These are phyloP conservation scores for Lavandula angustifolia DNA, from an alignment of 257 asterid species.

Conservation along the genomic window DNA sequence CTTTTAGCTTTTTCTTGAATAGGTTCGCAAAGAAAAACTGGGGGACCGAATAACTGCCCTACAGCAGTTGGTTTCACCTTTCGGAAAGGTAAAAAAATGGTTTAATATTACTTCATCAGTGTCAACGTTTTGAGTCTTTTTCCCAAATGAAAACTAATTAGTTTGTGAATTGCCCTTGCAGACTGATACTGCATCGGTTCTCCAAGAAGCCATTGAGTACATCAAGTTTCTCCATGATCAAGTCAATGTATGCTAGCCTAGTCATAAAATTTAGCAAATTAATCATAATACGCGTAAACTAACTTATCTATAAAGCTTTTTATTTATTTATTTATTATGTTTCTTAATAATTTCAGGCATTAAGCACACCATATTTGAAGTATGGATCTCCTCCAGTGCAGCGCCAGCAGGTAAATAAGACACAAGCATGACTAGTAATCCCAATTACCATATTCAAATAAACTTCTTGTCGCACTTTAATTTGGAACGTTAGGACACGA, in stretches of 20 bases:
- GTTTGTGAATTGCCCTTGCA: constrained; percentile 30
- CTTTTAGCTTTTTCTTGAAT: constrained; percentile 36
- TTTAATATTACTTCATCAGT: neutral
- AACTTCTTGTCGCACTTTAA: neutral
- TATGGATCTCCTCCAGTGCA: constrained; percentile 52
- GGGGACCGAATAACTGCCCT: constrained; percentile 98
- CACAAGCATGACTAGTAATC: neutral
- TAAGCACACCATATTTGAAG: constrained; percentile 71
- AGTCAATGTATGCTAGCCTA: constrained; percentile 61
- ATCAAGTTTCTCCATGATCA: constrained; percentile 89
- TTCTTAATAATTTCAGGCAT: constrained; percentile 45
- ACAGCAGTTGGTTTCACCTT: constrained; percentile 95
- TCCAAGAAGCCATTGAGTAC: constrained; percentile 88
- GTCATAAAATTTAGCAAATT: neutral
- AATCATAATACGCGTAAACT: too few species aligned
- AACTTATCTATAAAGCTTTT: too few species aligned
- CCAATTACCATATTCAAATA: constrained; percentile 10
- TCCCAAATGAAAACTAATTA: neutral
- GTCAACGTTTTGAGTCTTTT: too few species aligned
- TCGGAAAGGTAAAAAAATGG: constrained; percentile 71
- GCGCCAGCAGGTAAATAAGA: constrained; percentile 51
- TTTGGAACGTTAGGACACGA: neutral
- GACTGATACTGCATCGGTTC: constrained; percentile 98
- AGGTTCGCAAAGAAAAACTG: constrained; percentile 91
- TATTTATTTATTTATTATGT: neutral